phyloP scores from a whole-genome alignment of 345 rosid genomes.

The Cardiospermum halicacabum region DNA sequence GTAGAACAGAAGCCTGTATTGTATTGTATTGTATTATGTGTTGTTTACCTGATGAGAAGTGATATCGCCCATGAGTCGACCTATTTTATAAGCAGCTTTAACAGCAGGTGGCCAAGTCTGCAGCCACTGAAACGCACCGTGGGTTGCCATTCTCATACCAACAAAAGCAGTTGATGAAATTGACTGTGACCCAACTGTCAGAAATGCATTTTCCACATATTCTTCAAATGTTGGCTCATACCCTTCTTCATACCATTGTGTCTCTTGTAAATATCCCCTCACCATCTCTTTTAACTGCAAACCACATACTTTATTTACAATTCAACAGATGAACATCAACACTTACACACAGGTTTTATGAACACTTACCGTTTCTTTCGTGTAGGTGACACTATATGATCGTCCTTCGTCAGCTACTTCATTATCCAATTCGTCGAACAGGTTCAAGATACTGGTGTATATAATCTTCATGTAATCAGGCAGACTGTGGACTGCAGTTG shows the following conservation, averaged over 20 bases:
- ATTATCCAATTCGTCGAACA: neutral
- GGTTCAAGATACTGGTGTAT: neutral
- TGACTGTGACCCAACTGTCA: neutral
- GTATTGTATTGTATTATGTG: too few relatives aligned
- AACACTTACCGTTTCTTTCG: constrained; percentile 3
- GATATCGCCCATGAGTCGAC: constrained; percentile 7
- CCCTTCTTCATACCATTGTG: constrained; percentile 4
- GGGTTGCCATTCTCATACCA: constrained; percentile 7
- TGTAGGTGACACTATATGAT: neutral
- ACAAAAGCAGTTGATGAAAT: neutral
- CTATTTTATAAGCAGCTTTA: neutral
- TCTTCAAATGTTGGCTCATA: constrained; percentile 9
- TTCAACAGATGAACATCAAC: too few relatives aligned
- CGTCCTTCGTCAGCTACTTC: constrained; percentile 1
- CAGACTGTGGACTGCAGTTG: neutral
- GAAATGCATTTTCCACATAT: constrained; percentile 4
- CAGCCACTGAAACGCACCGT: constrained; percentile 4
- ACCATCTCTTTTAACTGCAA: neutral
- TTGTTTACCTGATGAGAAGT: constrained; percentile 12
- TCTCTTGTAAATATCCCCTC: neutral
- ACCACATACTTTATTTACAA: too few relatives aligned
- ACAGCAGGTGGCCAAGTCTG: neutral
- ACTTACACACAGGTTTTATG: too few relatives aligned
- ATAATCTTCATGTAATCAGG: constrained; percentile 11
- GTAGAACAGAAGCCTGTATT: too few relatives aligned